A percentile compares a stretch with the other conserved stretches of the same genome.
Conservation (phyloP, 345 rosid genomes). For the Mallotus nudiflorus region DNA sequence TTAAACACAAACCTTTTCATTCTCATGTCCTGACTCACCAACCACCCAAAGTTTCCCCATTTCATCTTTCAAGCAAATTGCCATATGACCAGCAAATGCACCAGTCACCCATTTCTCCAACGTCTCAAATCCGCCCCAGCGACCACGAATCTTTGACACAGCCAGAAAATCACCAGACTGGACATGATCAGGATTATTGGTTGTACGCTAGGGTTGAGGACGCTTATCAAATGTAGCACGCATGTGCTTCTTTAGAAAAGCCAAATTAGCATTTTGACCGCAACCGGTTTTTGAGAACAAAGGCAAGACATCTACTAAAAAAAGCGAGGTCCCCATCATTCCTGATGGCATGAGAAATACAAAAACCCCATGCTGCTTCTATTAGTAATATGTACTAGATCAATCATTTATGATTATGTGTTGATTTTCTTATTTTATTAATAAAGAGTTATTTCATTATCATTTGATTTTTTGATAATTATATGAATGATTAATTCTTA, state of each 20-base stretch:
- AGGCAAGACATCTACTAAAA: conserved; percentile 84
- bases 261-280: conserved; percentile 92
- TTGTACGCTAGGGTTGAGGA: conserved; percentile 69
- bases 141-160: conserved; percentile 87
- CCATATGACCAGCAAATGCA: conserved; percentile 98
- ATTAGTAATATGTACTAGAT: too few relatives aligned
- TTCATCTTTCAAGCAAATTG: conserved; percentile 95
- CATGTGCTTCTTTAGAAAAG: conserved; percentile 82
- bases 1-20: conserved; percentile 69
- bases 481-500: too few relatives aligned
- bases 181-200: conserved; percentile 72
- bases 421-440: too few relatives aligned
- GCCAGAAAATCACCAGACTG: conserved; percentile 93
- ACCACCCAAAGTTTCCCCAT: conserved; percentile 95
- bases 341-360: conserved; percentile 98
- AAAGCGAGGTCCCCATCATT: conserved; percentile 86
- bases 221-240: conserved; percentile 87
- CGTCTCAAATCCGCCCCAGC: conserved; percentile 99
- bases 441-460: too few relatives aligned
- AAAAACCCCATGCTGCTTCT: conserved; percentile 89
- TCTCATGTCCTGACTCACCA: conserved; percentile 99
- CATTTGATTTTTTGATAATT: too few relatives aligned
- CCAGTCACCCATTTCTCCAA: conserved; percentile 99
- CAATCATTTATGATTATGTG: too few relatives aligned
- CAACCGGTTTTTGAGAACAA: conserved; percentile 83